Evolutionary conservation across 768 basidiomycete species (phyloP).

Genomic region (Tricholoma flavovirens): DNA sequence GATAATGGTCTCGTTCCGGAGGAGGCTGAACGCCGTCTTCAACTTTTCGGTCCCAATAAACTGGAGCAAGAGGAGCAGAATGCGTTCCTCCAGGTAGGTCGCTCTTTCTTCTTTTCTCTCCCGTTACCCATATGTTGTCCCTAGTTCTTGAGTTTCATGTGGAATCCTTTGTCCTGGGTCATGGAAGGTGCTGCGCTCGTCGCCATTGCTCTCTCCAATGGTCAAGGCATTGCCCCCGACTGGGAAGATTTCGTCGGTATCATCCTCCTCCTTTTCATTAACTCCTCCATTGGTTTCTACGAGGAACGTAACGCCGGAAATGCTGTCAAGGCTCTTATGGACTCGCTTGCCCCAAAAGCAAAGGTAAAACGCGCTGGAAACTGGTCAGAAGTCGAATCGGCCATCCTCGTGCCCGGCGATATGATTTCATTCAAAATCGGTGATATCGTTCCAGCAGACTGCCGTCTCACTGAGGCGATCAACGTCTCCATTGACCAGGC

Average conservation of each 20-base stretch:
- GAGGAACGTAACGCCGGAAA: conserved; percentile 97
- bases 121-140: not conserved
- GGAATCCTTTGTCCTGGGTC: conserved; percentile 99
- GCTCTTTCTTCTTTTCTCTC: not conserved
- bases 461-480: conserved; percentile 93
- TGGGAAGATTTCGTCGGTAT: conserved; percentile 99
- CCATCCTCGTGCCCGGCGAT: conserved; percentile 90
- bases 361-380: conserved; percentile 81
- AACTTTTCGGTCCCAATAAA: conserved; percentile 95
- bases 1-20: conserved; percentile 70
- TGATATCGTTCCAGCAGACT: conserved; percentile 97
- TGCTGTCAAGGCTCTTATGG: conserved; percentile 99
- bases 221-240: conserved; percentile 79
- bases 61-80: conserved; percentile 90
- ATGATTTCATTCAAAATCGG: conserved; percentile 98
- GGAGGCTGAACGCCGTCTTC: conserved; percentile 80
- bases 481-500: conserved; percentile 99
- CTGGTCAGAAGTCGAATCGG: conserved; percentile 90
- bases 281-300: conserved; percentile 97
- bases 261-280: conserved; percentile 83
- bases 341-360: conserved; percentile 97
- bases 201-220: conserved; percentile 95
- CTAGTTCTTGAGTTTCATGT: conserved; percentile 95
- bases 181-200: conserved; percentile 97
- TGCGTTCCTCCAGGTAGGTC: conserved; percentile 73